These are phyloP conservation scores for Phaeomoniella chlamydospora DNA, from an alignment of 2,329 filamentous ascomycete genomes.

Conservation along the genomic window DNA sequence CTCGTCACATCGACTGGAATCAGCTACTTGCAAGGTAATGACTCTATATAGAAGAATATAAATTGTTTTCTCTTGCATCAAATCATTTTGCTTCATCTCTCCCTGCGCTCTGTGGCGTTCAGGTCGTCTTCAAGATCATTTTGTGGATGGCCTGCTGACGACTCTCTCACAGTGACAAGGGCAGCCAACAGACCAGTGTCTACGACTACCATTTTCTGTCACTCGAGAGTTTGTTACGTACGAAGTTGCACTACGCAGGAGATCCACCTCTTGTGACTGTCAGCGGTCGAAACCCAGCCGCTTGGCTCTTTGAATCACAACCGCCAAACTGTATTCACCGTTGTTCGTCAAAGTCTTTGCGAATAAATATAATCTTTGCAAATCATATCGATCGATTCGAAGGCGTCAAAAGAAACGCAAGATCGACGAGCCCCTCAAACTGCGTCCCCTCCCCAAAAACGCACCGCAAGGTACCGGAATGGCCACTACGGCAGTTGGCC, in stretches of 20 bases:
- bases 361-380: conserved; percentile 29
- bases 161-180: conserved; percentile 2
- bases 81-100: background rate
- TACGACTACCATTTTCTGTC: conserved; percentile 1
- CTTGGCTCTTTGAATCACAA: conserved; percentile 9
- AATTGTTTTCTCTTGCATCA: background rate
- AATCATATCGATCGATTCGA: conserved; percentile 27
- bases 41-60: background rate
- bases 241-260: background rate
- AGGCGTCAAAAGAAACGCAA: conserved; percentile 22
- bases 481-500: conserved; percentile 22
- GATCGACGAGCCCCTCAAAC: conserved; percentile 4
- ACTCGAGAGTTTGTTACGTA: background rate
- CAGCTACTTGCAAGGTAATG: background rate
- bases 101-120: conserved; percentile 4
- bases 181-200: conserved; percentile 1
- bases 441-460: conserved; percentile 13
- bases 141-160: conserved; percentile 13
- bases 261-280: background rate
- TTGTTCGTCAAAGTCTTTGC: conserved; percentile 48
- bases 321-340: conserved; percentile 58
- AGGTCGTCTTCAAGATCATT: conserved; percentile 10
- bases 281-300: background rate
- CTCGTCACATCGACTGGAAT: background rate
- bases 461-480: conserved; percentile 18